These are phyloP conservation scores for Lasiosphaeriaceae sp. DNA, from an alignment of 495 filamentous ascomycete species.

Conservation along the genomic window DNA sequence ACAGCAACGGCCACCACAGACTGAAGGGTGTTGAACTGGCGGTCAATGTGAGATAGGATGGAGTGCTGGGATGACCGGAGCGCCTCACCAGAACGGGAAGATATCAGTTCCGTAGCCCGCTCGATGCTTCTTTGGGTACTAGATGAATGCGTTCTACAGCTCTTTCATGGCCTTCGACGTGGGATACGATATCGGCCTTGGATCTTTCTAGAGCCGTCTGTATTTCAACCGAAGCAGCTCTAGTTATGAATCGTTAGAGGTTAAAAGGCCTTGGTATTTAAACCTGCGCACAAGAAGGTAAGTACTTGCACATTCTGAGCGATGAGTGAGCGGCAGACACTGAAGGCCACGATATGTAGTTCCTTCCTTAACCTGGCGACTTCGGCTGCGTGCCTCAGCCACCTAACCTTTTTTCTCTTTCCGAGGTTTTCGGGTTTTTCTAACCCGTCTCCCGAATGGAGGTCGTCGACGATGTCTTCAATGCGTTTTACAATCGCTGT, in stretches of 20 bases:
- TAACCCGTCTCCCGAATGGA: too few species aligned
- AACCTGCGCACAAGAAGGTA: too few species aligned
- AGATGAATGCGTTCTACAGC: too few species aligned
- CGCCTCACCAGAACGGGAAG: too few species aligned
- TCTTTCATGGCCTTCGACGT: background rate
- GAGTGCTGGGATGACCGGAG: constrained; percentile 2
- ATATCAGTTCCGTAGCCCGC: too few species aligned
- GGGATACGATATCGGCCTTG: background rate
- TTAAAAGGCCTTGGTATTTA: background rate
- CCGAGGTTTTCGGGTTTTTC: background rate
- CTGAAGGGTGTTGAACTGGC: background rate
- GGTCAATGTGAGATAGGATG: constrained; percentile 4
- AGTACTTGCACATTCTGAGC: constrained; percentile 3
- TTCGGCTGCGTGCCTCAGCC: background rate
- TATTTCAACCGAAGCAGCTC: background rate
- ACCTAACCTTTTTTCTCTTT: background rate
- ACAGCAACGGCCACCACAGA: background rate
- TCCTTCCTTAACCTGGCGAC: background rate
- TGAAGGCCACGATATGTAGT: background rate
- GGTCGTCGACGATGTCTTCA: too few species aligned
- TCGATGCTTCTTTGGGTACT: too few species aligned
- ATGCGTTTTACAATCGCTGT: too few species aligned
- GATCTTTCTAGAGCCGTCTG: background rate
- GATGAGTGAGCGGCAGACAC: background rate
- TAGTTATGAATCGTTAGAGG: background rate